phyloP scores from a whole-genome alignment of 768 basidiomycete genomes.

The Boletus edulis region DNA sequence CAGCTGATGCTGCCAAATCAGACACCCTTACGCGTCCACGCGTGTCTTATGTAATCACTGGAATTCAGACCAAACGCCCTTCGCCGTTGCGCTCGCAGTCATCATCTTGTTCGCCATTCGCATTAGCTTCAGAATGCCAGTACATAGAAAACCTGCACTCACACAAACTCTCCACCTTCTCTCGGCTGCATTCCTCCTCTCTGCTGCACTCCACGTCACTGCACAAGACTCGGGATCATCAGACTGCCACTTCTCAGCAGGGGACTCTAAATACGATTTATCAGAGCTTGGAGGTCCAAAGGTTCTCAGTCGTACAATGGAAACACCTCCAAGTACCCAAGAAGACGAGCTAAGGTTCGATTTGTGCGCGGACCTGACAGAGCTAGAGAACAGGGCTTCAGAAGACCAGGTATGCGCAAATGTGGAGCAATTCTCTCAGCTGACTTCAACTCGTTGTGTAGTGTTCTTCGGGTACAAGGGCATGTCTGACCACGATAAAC shows the following conservation, averaged over 20 bases:
- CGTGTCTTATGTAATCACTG: conserved; percentile 30
- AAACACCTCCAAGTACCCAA: conserved; percentile 62
- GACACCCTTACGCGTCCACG: conserved; percentile 28
- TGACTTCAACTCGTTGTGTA: conserved; percentile 28
- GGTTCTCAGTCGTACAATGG: conserved; percentile 46
- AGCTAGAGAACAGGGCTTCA: conserved; percentile 43
- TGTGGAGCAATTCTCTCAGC: not conserved
- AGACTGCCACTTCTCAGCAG: conserved; percentile 48
- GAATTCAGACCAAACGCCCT: conserved; percentile 1
- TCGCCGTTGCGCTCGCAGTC: no score
- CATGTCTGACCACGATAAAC: conserved; percentile 71
- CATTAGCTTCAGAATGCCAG: conserved; percentile 19
- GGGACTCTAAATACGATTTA: conserved; percentile 57
- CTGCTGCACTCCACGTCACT: conserved; percentile 17
- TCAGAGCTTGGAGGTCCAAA: conserved; percentile 52
- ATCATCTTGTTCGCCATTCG: not conserved
- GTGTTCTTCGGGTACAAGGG: conserved; percentile 69
- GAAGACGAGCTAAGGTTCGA: conserved; percentile 62
- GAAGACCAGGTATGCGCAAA: conserved; percentile 63
- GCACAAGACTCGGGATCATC: conserved; percentile 44
- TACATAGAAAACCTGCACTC: conserved; percentile 11
- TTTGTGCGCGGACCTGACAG: conserved; percentile 59
- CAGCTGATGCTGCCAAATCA: conserved; percentile 11
- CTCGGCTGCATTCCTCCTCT: conserved; percentile 20
- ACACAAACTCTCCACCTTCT: conserved; percentile 1